Percentiles rank a stretch among this genome's conserved stretches.
phyloP scores from a whole-genome alignment of 2,329 filamentous ascomycete genomes.

The Ramularia endophylla region DNA sequence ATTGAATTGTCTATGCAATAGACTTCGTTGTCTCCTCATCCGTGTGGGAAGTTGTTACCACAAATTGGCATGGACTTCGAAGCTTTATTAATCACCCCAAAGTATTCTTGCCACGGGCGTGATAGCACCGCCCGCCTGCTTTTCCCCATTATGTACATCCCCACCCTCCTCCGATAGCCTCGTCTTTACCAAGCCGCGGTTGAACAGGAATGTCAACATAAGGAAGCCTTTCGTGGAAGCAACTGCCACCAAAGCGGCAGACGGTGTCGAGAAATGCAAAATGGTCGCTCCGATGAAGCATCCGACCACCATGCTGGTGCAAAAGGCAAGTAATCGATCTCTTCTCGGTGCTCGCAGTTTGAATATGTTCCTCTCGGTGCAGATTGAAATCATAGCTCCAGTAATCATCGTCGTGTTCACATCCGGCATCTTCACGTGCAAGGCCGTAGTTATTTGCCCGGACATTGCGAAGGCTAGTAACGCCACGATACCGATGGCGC shows the following conservation, averaged over 20 bases:
- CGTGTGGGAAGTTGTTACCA: too few species aligned
- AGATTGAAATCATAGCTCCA: conserved; percentile 23
- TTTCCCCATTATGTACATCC: conserved; percentile 3
- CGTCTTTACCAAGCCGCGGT: conserved; percentile 19
- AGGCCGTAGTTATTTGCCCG: conserved; percentile 24
- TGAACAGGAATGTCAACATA: conserved; percentile 21
- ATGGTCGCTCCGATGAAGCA: conserved; percentile 23
- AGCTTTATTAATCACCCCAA: conserved; percentile 21
- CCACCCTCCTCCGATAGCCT: conserved; percentile 8
- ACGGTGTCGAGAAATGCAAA: conserved; percentile 12
- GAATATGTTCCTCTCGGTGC: conserved; percentile 21
- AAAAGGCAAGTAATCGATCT: conserved; percentile 21
- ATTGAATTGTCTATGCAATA: too few species aligned
- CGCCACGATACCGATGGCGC: conserved; percentile 18
- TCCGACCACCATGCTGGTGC: conserved; percentile 18
- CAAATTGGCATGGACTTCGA: too few species aligned
- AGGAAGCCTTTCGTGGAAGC: conserved; percentile 19
- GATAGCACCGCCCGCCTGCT: conserved; percentile 12
- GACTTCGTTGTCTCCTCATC: too few species aligned
- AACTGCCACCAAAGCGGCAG: conserved; percentile 18
- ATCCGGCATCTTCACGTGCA: conserved; percentile 23
- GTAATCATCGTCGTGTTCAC: conserved; percentile 30
- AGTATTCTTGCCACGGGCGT: conserved; percentile 17
- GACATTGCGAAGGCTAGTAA: conserved; percentile 18
- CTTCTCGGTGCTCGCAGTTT: conserved; percentile 17